phyloP scores from a whole-genome alignment of 2,329 filamentous ascomycete genomes.

The Fusarium sublunatum region DNA sequence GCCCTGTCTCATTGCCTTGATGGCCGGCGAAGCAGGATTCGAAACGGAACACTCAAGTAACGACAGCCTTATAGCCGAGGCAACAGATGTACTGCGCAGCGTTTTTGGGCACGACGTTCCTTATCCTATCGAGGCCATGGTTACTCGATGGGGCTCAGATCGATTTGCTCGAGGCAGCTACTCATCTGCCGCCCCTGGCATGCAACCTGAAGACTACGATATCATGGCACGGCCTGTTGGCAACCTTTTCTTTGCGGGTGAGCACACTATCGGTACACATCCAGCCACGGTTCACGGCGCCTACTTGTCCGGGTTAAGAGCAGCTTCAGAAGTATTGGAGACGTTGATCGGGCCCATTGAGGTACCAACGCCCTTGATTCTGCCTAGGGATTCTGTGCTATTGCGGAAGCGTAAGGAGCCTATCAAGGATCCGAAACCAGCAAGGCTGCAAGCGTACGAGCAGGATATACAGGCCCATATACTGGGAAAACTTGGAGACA shows the following conservation, averaged over 20 bases:
- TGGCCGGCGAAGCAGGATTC: constrained; percentile 94
- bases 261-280: constrained; percentile 95
- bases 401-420: constrained; percentile 67
- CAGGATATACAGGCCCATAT: constrained; percentile 64
- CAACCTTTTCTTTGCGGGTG: constrained; percentile 93
- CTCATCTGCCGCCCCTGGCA: constrained; percentile 88
- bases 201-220: constrained; percentile 90
- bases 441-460: constrained; percentile 68
- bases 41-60: constrained; percentile 84
- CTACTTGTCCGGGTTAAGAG: constrained; percentile 91
- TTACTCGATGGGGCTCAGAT: constrained; percentile 93
- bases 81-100: constrained; percentile 79
- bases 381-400: constrained; percentile 66
- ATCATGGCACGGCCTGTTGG: constrained; percentile 86
- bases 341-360: constrained; percentile 83
- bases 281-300: constrained; percentile 97
- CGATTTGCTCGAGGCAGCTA: constrained; percentile 94
- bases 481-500: constrained; percentile 73
- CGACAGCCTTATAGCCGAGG: constrained; percentile 80
- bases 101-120: constrained; percentile 81
- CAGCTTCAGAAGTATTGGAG: constrained; percentile 86
- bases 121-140: constrained; percentile 82
- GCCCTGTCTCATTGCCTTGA: constrained; percentile 88
- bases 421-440: constrained; percentile 61
- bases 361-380: constrained; percentile 79